phyloP scores from a whole-genome alignment of 2,329 filamentous ascomycete genomes.

The Fusarium nodosum region DNA sequence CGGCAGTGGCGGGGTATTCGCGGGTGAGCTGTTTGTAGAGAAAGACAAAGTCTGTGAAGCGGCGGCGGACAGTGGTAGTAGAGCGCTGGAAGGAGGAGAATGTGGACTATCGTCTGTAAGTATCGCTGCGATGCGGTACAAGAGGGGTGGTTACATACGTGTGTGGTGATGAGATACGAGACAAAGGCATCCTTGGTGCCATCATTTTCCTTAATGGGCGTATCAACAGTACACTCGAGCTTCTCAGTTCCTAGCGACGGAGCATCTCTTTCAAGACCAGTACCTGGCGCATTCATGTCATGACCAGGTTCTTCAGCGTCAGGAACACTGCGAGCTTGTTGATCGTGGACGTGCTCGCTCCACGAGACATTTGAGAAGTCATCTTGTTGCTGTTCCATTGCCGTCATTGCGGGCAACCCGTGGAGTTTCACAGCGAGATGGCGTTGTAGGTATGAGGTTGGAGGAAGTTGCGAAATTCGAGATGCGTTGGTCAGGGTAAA shows the following conservation, averaged over 20 bases:
- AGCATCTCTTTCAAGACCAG: slow-evolving; percentile 68
- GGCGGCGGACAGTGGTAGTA: slow-evolving; percentile 83
- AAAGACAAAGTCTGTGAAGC: slow-evolving; percentile 98
- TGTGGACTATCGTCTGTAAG: slow-evolving; percentile 74
- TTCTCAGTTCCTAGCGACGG: slow-evolving; percentile 77
- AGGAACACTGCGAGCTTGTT: slow-evolving; percentile 48
- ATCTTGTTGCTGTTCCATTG: slow-evolving; percentile 68
- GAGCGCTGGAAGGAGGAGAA: slow-evolving; percentile 92
- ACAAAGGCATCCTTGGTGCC: slow-evolving; percentile 97
- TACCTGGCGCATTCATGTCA: slow-evolving; percentile 61
- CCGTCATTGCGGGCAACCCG: slow-evolving; percentile 50
- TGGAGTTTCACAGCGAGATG: not conserved
- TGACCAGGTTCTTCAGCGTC: slow-evolving; percentile 49
- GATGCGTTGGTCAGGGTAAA: slow-evolving; percentile 1
- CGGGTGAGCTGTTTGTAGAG: slow-evolving; percentile 90
- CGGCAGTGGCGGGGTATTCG: slow-evolving; percentile 91
- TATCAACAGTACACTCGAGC: slow-evolving; percentile 85
- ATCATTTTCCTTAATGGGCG: slow-evolving; percentile 93
- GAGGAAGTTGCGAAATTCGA: not conserved
- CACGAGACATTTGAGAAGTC: slow-evolving; percentile 87
- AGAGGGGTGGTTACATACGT: slow-evolving; percentile 66
- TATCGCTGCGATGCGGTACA: not conserved
- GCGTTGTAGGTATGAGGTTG: not conserved
- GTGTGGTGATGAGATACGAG: slow-evolving; percentile 92
- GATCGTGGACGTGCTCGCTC: slow-evolving; percentile 70